Percentiles rank a stretch among this genome's conserved stretches.
phyloP scores from a whole-genome alignment of 2,329 filamentous ascomycete genomes.

The Aspergillus neoniger region DNA sequence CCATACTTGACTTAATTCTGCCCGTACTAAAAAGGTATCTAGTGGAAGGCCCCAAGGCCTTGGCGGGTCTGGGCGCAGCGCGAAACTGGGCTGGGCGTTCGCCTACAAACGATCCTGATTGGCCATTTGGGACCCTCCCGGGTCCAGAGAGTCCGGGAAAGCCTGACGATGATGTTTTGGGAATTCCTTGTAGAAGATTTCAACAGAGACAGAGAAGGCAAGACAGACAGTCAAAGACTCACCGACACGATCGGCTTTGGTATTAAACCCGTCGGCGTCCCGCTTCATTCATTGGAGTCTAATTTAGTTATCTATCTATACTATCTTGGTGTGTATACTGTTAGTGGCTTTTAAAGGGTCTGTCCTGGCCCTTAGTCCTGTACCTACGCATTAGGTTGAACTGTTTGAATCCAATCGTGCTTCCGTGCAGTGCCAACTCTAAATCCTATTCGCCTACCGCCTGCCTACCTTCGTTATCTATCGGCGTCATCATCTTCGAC shows the following conservation, averaged over 20 bases:
- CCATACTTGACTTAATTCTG: too few species aligned
- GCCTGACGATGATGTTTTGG: not conserved
- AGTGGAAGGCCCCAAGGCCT: not conserved
- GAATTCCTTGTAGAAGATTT: not conserved
- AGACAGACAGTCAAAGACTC: not conserved
- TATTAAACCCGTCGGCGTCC: not conserved
- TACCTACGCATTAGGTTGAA: not conserved
- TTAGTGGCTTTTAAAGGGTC: not conserved
- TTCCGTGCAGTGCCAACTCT: slow-evolving; percentile 6
- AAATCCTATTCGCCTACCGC: slow-evolving; percentile 10
- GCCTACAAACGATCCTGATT: not conserved
- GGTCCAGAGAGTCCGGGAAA: too few species aligned
- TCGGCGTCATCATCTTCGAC: slow-evolving; percentile 3
- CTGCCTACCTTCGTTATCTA: slow-evolving; percentile 5
- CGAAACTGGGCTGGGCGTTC: not conserved
- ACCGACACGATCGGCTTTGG: not conserved
- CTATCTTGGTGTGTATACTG: too few species aligned
- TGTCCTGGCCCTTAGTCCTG: not conserved
- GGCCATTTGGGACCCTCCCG: not conserved
- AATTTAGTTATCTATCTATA: too few species aligned
- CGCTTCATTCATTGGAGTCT: not conserved
- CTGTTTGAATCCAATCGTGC: not conserved
- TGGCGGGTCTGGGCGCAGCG: not conserved
- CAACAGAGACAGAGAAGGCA: not conserved
- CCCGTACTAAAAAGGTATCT: not conserved